Evolutionary conservation across 1,139 yeast species (phyloP), one percentile per base, ranked within the genome.

Genomic region (Suhomyces wounanorum): DNA sequence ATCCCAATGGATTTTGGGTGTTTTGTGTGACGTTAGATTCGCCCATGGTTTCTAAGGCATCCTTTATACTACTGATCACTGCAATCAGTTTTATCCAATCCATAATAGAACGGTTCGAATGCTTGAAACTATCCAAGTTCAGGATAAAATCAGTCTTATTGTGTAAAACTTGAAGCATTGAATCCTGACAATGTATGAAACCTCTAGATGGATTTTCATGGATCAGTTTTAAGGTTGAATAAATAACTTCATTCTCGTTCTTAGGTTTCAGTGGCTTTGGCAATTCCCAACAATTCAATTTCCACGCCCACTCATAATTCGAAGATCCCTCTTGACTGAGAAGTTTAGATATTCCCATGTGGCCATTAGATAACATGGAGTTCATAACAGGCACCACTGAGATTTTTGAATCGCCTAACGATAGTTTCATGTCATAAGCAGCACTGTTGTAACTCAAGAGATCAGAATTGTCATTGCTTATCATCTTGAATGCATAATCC

Each of bases 201-300:
- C 60, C 44, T 3, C 53, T 47, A 1, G 40, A 39, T 0, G 75
- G 73, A 47, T 60, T 55, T 40, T 75, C 80, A 42, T 69, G 69
- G 2, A 77, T 56, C 40, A 63, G 64, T 50, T 79, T 83, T 53
- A 84, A 67, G 1, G 77, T 66, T 16, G 70, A 71, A 59, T 82
- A 87, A 11, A 81, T 68, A 7, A 69, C 63, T 44, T 76, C 78
- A 49, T 79, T 74, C 44, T 74, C 78, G 3, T 66, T 64, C 0
- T 46, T 43, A 0, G 77, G 63, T 0, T 52, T 53, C 2, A 57
- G 59, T 0, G 80, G 70, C 1, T 61, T 59, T 0, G 94, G 88
- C 5, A 85, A 26, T 17, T 84, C 86, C 96, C 96, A 89, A 47
- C 79, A 76, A 48, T 77, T 79, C 37, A 89, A 67, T 60, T 85